These are phyloP conservation scores for Eutreptiella sp. DNA, from an alignment of 208 protist genomes.

Conservation along the genomic window DNA sequence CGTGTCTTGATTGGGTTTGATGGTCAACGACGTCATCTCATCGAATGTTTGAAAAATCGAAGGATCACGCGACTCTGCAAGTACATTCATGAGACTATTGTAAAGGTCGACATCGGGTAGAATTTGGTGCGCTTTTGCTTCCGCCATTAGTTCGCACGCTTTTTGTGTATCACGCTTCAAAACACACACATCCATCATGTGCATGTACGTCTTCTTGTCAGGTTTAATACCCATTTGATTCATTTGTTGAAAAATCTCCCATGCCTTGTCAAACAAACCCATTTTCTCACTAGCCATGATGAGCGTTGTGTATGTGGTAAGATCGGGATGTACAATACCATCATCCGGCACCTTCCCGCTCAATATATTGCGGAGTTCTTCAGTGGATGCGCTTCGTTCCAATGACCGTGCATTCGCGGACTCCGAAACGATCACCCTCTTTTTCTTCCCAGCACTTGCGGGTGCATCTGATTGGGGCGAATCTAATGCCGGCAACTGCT, in stretches of 20 bases:
- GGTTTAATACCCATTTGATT: conserved; percentile 16
- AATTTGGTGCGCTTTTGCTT: conserved; percentile 38
- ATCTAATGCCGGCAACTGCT: too few relatives aligned
- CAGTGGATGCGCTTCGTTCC: too few relatives aligned
- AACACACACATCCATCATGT: conserved; percentile 15
- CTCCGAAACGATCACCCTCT: too few relatives aligned
- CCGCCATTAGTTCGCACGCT: conserved; percentile 12
- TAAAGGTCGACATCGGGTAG: conserved; percentile 52
- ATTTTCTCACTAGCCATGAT: conserved; percentile 19
- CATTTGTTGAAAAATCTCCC: conserved; percentile 25
- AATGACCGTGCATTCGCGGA: too few relatives aligned
- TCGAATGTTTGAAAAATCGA: conserved; percentile 47
- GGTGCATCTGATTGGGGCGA: too few relatives aligned
- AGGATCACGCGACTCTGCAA: conserved; percentile 50
- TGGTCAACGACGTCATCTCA: conserved; percentile 55
- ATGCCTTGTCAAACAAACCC: conserved; percentile 1
- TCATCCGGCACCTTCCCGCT: too few relatives aligned
- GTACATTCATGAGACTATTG: conserved; percentile 64
- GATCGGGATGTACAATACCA: conserved; percentile 11
- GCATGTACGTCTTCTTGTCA: conserved; percentile 8
- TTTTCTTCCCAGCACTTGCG: too few relatives aligned
- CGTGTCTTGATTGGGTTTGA: conserved; percentile 27
- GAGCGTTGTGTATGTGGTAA: conserved; percentile 22
- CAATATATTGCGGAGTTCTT: too few relatives aligned
- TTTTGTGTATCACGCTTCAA: neutral